Base-by-base conservation (phyloP, 306 rosid species). In the Begonia loranthoides region DNA sequence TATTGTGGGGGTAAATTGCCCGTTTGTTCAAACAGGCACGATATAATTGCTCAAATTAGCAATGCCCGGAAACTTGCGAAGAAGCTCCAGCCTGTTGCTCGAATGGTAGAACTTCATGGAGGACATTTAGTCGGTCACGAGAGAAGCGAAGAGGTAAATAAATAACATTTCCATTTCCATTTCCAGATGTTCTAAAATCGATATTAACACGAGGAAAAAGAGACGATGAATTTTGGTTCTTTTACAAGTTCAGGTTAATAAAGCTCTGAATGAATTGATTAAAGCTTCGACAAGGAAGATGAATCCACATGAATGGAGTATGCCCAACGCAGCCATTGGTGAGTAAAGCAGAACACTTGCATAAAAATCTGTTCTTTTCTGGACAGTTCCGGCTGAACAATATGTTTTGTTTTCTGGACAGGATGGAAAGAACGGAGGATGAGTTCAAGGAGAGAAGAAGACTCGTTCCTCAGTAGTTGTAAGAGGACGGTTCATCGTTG, bases 121-220 rank as follows among this genome's bases (percentile, higher is more conserved):
- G 99, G 92, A 56, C 99, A 90, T 78, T 66, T 90, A 56, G 99
- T 90, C 60, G 80, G 99, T 60, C 94, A 83, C 4, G 99, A 90
- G 70, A 83, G 83, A 68, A 63, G 80, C 0, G 88, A 80, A 68
- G 99, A 86, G 99, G 95, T 28, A 28, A 28, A 3, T 3, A 28
- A 28, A 3, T 28, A 28, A 4, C 34, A 3, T 28, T 28, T 28
- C 34, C 34, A 3, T 28, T 28, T 28, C 34, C 34, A 28, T 28
- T 28, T 28, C 34, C 34, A 28, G 34, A 28, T 28, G 34, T 28
- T 28, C 34, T 28, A 28, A 28, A 28, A 28, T 28, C 28, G 7
- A 28, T 6, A 28, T 5, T 2, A 28, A 6, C 34, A 28, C 1
- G 34, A 28, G 4, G 1, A 57, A 21, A 45, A 57, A 47, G 6